These are phyloP conservation scores for Pseudozyma flocculosa DNA, from an alignment of 1,284 basidiomycete species.

Conservation along the genomic window DNA sequence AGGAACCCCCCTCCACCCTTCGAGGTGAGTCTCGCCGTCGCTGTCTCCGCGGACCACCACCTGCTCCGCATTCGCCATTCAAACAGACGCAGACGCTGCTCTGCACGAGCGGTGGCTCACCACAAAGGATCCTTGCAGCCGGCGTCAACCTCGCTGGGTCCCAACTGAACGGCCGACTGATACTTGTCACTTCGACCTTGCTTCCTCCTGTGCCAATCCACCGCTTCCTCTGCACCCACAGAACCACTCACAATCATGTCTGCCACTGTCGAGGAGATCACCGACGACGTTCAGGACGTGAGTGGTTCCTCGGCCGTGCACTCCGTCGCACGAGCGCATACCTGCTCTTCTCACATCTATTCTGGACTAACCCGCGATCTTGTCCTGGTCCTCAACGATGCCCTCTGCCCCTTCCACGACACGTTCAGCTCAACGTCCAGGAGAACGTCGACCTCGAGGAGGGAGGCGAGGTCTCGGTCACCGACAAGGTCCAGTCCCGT, in stretches of 20 bases:
- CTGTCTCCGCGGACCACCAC: too few relatives aligned
- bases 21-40: too few relatives aligned
- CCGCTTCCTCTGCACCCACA: background rate
- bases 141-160: too few relatives aligned
- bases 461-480: constrained; percentile 69
- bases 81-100: too few relatives aligned
- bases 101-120: too few relatives aligned
- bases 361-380: too few relatives aligned
- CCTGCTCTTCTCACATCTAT: too few relatives aligned
- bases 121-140: too few relatives aligned
- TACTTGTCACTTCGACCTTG: background rate
- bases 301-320: constrained; percentile 59
- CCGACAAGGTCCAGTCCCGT: constrained; percentile 82
- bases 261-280: constrained; percentile 75
- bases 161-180: too few relatives aligned
- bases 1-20: too few relatives aligned
- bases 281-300: constrained; percentile 63
- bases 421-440: constrained; percentile 57
- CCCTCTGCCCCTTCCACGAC: background rate
- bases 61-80: too few relatives aligned
- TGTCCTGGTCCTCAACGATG: background rate
- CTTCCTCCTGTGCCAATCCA: background rate
- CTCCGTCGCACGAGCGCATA: too few relatives aligned
- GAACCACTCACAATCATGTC: constrained; percentile 20
- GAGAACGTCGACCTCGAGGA: constrained; percentile 70